Conservation (phyloP, 176 grass and related monocot species). For the Luzula sylvatica region DNA sequence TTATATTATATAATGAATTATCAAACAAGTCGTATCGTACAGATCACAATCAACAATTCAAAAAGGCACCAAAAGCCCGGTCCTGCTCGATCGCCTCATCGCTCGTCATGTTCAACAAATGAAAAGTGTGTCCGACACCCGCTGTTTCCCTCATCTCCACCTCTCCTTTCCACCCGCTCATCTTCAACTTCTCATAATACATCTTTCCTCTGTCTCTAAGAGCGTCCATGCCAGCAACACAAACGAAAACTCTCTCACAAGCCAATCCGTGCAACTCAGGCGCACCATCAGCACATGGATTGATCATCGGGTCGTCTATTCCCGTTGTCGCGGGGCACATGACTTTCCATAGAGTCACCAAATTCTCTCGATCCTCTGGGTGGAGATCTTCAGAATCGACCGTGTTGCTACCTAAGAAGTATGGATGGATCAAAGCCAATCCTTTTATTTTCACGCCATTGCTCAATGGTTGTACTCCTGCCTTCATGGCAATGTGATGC, state of each 20-base stretch:
- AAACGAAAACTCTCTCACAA: constrained; percentile 31
- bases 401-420: constrained; percentile 27
- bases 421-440: constrained; percentile 41
- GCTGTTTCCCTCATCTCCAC: constrained; percentile 28
- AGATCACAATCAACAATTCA: constrained; percentile 12
- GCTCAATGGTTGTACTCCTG: not conserved
- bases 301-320: constrained; percentile 34
- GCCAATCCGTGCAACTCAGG: constrained; percentile 23
- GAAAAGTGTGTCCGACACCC: constrained; percentile 40
- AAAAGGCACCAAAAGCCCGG: constrained; percentile 31
- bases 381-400: constrained; percentile 31
- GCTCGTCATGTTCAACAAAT: constrained; percentile 24
- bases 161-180: constrained; percentile 33
- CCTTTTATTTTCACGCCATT: constrained; percentile 20
- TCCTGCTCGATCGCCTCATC: constrained; percentile 35
- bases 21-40: not conserved
- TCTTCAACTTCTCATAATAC: constrained; percentile 31
- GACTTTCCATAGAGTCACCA: constrained; percentile 34
- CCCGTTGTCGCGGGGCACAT: constrained; percentile 32
- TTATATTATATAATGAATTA: not conserved
- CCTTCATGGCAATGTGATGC: constrained; percentile 36
- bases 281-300: constrained; percentile 31
- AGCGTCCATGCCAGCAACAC: constrained; percentile 40
- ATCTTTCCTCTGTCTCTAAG: constrained; percentile 26
- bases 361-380: constrained; percentile 16